Evolutionary conservation across 176 grass and related monocot genomes (phyloP), one percentile per base, ranked within the genome.

Genomic region (Triticum monococcum): DNA sequence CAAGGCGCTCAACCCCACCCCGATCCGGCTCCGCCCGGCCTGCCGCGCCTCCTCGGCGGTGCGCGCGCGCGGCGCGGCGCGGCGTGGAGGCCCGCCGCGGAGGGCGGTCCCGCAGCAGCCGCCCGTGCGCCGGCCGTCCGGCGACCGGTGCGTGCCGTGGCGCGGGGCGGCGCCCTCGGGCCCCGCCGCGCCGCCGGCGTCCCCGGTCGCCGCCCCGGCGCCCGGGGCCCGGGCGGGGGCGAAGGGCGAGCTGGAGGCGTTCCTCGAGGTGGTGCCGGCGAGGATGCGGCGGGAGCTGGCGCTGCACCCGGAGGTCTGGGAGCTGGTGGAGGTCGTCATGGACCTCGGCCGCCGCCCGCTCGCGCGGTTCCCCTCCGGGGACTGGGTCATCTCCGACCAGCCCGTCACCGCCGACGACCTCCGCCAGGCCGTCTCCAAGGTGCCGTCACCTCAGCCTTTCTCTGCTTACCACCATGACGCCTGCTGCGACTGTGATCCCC

Each of bases 281-380:
- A 89, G 93, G 92, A 96, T 98, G 92, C 85, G 93, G 79, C 77
- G 91, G 62, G 93, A 90, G 79, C 79, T 98, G 36, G 88, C 60
- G 59, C 85, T 85, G 84, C 93, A 98, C 71, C 81, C 69, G 30
- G 88, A 98, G 82, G 72, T 94, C 64, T 83, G 91, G 90, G 84
- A 94, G 62, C 91, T 98, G 82, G 91, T 98, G 59, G 96, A 98
- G 92, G 90, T 98, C 64, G 92, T 98, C 72, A 85, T 98, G 93
- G 96, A 98, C 93, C 89, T 98, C 61, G 96, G 96, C 3, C 89
- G 96, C 68, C 82, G 80, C 56, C 96, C 96, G 9, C 30, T 96
- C 18, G 96, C 96, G 10, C 88, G 96, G 50, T 98, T 98, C 89
- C 96, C 96, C 0, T 91, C 96, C 0, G 96, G 96, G 1, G 96